Conservation (phyloP, 75 land plant species). For the Ceratopteris richardii region DNA sequence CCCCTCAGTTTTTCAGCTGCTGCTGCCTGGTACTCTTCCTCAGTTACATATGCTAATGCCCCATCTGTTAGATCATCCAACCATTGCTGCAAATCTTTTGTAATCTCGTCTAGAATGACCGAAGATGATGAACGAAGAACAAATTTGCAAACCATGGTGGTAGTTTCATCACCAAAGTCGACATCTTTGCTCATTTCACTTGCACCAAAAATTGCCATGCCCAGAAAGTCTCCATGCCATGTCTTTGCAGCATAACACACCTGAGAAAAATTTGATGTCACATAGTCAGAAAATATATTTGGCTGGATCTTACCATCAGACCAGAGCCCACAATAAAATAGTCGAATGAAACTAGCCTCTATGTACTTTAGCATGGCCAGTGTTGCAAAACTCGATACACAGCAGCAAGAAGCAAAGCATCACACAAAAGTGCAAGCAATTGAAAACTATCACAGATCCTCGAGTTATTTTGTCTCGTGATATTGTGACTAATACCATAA, state of each 20-base stretch:
- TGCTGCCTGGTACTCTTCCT: slow-evolving; percentile 78
- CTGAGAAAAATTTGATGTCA: slow-evolving; percentile 46
- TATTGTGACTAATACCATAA: too few species aligned
- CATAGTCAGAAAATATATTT: background rate
- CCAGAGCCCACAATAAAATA: too few species aligned
- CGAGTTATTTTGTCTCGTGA: too few species aligned
- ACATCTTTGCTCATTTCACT: slow-evolving; percentile 97
- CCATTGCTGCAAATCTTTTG: slow-evolving; percentile 76
- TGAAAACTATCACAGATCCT: too few species aligned
- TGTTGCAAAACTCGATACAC: too few species aligned
- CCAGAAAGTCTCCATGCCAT: slow-evolving; percentile 92
- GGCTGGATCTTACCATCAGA: too few species aligned
- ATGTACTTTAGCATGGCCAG: too few species aligned
- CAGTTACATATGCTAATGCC: slow-evolving; percentile 72
- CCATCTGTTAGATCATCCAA: slow-evolving; percentile 95
- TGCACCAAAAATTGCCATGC: slow-evolving; percentile 96
- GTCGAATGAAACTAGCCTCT: too few species aligned
- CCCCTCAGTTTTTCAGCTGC: slow-evolving; percentile 47
- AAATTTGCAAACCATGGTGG: slow-evolving; percentile 95
- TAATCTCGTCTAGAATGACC: slow-evolving; percentile 70
- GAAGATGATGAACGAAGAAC: slow-evolving; percentile 88
- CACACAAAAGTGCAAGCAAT: too few species aligned
- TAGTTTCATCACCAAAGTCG: slow-evolving; percentile 94
- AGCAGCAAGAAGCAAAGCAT: too few species aligned
- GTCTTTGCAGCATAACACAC: slow-evolving; percentile 96